These are phyloP conservation scores for Prinsepia uniflora DNA, from an alignment of 306 rosid genomes.

Conservation along the genomic window DNA sequence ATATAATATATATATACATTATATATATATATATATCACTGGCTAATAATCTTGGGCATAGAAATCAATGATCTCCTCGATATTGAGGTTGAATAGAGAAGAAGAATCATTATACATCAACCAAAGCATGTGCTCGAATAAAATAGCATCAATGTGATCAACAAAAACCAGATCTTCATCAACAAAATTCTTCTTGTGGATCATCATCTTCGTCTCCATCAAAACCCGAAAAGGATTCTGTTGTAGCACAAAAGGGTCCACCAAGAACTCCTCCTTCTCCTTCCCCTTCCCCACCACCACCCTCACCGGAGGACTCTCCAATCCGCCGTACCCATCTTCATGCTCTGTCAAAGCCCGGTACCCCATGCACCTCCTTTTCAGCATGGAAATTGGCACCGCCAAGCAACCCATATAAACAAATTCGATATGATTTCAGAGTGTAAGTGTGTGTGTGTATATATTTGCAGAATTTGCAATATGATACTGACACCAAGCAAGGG, in stretches of 20 bases:
- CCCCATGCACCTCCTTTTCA: slow-evolving; percentile 46
- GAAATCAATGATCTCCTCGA: slow-evolving; percentile 78
- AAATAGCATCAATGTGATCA: slow-evolving; percentile 67
- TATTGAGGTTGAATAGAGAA: slow-evolving; percentile 65
- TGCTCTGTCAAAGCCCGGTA: slow-evolving; percentile 31
- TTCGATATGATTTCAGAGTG: background rate
- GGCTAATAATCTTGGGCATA: slow-evolving; percentile 59
- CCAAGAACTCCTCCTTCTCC: slow-evolving; percentile 72
- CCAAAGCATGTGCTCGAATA: slow-evolving; percentile 96
- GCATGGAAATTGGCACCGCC: slow-evolving; percentile 56
- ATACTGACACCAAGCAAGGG: background rate
- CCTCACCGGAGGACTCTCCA: slow-evolving; percentile 44
- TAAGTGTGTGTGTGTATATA: background rate
- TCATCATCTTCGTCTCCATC: slow-evolving; percentile 51
- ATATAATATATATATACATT: too few species aligned
- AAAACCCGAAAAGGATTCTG: slow-evolving; percentile 64
- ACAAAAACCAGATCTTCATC: slow-evolving; percentile 39
- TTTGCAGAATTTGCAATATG: background rate
- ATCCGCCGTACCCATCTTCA: slow-evolving; percentile 29
- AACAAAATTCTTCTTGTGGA: slow-evolving; percentile 5
- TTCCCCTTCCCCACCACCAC: slow-evolving; percentile 88
- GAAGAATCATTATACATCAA: slow-evolving; percentile 71
- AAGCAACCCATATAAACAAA: slow-evolving; percentile 48
- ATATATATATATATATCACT: background rate
- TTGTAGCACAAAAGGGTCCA: slow-evolving; percentile 70